Base-by-base conservation (phyloP, 2,329 filamentous ascomycete genomes). In the Celoporthe dispersa region DNA sequence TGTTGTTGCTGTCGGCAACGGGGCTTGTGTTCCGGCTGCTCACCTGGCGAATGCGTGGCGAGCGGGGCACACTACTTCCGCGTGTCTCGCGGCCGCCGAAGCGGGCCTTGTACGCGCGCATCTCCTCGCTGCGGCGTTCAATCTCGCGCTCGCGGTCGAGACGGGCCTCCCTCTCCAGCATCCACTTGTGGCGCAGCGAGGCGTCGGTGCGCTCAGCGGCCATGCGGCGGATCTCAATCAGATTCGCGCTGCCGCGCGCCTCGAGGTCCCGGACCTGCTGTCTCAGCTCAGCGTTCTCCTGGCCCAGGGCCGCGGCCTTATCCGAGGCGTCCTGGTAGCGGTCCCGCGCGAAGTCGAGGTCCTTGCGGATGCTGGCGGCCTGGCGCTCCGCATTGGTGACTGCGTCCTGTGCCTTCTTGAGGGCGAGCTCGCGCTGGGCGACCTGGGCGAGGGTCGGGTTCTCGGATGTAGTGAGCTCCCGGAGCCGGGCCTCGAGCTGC, bases 261-360 rank as follows among this genome's bases (percentile, higher is more conserved):
- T 77, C 74, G 1, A 88, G 80, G 5, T 82, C 79, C 28, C 78
- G 77, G 22, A 84, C 78, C 35, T 80, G 78, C 12, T 75, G 76
- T 66, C 81, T 80, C 2, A 90, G 80, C 9, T 81, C 79, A 25
- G 77, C 77, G 73, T 86, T 86, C 74, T 88, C 84, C 1, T 79
- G 75, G 28, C 80, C 78, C 2, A 88, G 78, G 22, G 82, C 80
- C 19, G 80, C 80, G 2, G 83, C 84, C 1, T 81, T 77, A 41
- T 83, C 82, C 11, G 87, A 88, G 0, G 86, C 84, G 31, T 85
- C 81, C 74, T 91, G 90, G 74, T 92, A 92, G 12, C 84, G 81
- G 4, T 83, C 82, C 66, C 87, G 85, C 16, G 84, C 80, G 74
- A 89, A 92, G 1, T 89, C 86, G 35, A 84, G 80, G 4, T 89